Evolutionary conservation across 2,329 filamentous ascomycete species (phyloP), one percentile per base, ranked within the genome.

Genomic region (Berkeleyomyces basicola): DNA sequence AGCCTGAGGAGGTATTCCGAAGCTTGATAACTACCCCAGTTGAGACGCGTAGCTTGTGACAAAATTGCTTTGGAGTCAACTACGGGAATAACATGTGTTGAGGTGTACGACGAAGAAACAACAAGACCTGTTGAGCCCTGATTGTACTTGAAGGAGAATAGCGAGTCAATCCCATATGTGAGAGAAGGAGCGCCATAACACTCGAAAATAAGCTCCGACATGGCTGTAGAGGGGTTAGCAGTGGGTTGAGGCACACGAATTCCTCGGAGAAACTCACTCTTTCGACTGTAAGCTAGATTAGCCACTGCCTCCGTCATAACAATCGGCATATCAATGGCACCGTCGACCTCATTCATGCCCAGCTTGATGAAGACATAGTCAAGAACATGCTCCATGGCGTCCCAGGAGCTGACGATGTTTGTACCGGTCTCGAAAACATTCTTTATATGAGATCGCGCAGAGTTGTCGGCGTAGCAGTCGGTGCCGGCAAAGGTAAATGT

Each of bases 181-280:
- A 96, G 80, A 1, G 89, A 92, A 0, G 93, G 92, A 9, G 88
- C 91, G 65, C 84, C 83, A 73, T 99, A 99, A 74, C 90, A 95
- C 74, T 99, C 93, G 72, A 97, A 99, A 9, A 99, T 78, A 62
- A 97, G 92, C 71, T 99, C 93, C 51, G 88, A 95, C 92, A 97
- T 97, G 68, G 88, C 90, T 95, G 67, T 61, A 9, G 7, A 33
- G 36, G 10, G 37, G 36, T 55, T 37, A 55, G 49, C 36, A 37
- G n/a, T 31, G n/a, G 33, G n/a, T n/a, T n/a, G n/a, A n/a, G n/a
- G n/a, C n/a, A n/a, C n/a, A n/a, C n/a, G n/a, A n/a, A n/a, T n/a
- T n/a, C n/a, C n/a, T 7, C 4, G 39, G 33, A 44, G 16, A 39
- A 49, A 77, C 85, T 67, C 75, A 95, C 90, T 92, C 76, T 88